These are phyloP conservation scores for Acanthamoeba divionensis DNA, from an alignment of 208 protist species.

Conservation along the genomic window DNA sequence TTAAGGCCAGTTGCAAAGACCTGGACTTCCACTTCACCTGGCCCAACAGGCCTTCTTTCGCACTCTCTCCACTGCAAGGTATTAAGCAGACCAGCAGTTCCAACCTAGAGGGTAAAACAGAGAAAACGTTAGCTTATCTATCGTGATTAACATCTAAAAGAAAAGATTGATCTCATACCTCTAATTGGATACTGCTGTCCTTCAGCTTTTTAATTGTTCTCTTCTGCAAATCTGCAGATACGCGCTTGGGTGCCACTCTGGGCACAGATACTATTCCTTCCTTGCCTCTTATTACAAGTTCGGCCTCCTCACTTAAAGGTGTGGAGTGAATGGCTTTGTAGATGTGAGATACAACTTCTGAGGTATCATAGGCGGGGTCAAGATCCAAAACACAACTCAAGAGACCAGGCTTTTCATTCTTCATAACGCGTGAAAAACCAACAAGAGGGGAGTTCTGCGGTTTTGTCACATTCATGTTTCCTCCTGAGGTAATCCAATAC, in stretches of 20 bases:
- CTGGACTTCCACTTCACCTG: conserved; percentile 63
- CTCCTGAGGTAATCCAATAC: neutral
- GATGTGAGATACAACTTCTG: neutral
- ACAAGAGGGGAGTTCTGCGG: neutral
- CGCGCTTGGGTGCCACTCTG: neutral
- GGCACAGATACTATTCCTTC: neutral
- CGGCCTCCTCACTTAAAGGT: neutral
- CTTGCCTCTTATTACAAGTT: neutral
- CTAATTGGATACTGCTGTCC: neutral
- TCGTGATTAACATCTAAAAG: no score
- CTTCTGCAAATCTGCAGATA: neutral
- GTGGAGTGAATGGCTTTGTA: neutral
- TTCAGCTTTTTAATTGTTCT: neutral
- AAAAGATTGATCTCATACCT: no score
- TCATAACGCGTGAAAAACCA: conserved; percentile 2
- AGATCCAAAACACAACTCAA: neutral
- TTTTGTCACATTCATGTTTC: neutral
- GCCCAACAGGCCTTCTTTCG: neutral
- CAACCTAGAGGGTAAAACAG: neutral
- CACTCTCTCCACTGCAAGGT: conserved; percentile 1
- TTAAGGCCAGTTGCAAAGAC: conserved; percentile 70
- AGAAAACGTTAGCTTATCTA: no score
- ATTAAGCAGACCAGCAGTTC: neutral
- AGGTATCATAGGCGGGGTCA: neutral
- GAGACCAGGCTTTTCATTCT: neutral